Conservation (phyloP, 139 green algal species). For the Asterochloris erici region DNA sequence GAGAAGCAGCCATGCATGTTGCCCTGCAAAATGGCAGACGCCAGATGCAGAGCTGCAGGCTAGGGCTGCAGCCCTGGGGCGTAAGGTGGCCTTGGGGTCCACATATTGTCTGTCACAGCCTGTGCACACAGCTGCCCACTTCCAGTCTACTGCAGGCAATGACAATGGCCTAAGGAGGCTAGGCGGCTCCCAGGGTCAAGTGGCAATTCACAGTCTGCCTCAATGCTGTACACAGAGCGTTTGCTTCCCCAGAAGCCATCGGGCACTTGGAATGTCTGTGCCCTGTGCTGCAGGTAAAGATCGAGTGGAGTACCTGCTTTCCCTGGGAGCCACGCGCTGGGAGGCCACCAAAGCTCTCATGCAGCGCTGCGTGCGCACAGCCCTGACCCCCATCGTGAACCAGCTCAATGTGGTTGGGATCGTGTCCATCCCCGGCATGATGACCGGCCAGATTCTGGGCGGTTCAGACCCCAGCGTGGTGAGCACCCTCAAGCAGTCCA, state of each 20-base stretch:
- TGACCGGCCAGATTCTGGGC: constrained; percentile 82
- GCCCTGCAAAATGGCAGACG: no score
- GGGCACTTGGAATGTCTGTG: not conserved
- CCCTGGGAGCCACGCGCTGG: constrained; percentile 65
- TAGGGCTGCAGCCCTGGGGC: no score
- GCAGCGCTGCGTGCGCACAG: constrained; percentile 37
- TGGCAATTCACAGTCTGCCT: no score
- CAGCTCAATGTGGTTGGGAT: constrained; percentile 75
- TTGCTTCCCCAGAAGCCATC: not conserved
- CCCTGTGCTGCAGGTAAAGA: constrained; percentile 38
- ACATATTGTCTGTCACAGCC: no score
- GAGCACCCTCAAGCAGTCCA: not conserved
- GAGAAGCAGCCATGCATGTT: no score
- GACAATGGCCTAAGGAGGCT: no score
- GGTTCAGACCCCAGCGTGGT: constrained; percentile 58
- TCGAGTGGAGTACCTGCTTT: constrained; percentile 64
- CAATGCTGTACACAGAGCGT: constrained; percentile 7
- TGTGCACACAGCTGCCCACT: no score
- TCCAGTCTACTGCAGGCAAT: no score
- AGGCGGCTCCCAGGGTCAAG: no score
- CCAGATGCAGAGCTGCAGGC: no score
- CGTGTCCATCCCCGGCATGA: constrained; percentile 80
- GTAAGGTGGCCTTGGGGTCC: no score
- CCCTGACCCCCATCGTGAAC: constrained; percentile 81
- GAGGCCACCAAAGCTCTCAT: constrained; percentile 60